Conservation (phyloP, 1,284 basidiomycete genomes). For the Phellopilus nigrolimitatus region DNA sequence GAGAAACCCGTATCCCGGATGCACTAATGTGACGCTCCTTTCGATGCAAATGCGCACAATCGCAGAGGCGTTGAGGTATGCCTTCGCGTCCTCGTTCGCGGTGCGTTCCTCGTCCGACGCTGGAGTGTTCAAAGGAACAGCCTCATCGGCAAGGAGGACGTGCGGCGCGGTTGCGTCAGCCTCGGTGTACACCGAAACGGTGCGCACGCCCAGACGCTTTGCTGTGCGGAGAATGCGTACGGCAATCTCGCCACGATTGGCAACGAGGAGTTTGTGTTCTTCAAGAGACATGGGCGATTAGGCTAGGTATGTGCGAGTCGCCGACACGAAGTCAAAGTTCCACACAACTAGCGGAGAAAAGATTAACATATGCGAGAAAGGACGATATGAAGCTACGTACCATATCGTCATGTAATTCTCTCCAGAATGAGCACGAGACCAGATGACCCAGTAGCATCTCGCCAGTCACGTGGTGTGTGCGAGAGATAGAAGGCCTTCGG, state of each 20-base stretch:
- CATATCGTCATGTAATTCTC: too few relatives aligned
- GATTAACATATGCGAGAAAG: too few relatives aligned
- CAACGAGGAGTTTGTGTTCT: constrained; percentile 38
- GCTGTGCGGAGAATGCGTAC: constrained; percentile 54
- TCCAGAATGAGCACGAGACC: too few relatives aligned
- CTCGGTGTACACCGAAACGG: constrained; percentile 52
- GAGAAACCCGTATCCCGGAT: constrained; percentile 67
- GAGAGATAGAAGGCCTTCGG: too few relatives aligned
- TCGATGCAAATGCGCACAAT: constrained; percentile 44
- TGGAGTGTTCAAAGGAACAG: constrained; percentile 33
- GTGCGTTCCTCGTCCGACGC: constrained; percentile 22
- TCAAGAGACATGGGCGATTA: background rate
- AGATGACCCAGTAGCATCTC: too few relatives aligned
- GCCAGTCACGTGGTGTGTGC: too few relatives aligned
- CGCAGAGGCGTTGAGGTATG: constrained; percentile 39
- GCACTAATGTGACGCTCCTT: constrained; percentile 48
- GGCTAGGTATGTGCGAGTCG: background rate
- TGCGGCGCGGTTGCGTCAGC: constrained; percentile 52
- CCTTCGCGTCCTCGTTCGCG: too few relatives aligned
- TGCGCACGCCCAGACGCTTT: constrained; percentile 40
- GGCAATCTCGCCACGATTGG: constrained; percentile 52
- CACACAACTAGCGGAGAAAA: too few relatives aligned
- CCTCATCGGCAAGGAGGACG: constrained; percentile 47
- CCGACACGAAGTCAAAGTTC: background rate
- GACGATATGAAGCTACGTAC: too few relatives aligned